Evolutionary conservation across 2,329 filamentous ascomycete genomes (phyloP).

Genomic region (Colletotrichum sp.): DNA sequence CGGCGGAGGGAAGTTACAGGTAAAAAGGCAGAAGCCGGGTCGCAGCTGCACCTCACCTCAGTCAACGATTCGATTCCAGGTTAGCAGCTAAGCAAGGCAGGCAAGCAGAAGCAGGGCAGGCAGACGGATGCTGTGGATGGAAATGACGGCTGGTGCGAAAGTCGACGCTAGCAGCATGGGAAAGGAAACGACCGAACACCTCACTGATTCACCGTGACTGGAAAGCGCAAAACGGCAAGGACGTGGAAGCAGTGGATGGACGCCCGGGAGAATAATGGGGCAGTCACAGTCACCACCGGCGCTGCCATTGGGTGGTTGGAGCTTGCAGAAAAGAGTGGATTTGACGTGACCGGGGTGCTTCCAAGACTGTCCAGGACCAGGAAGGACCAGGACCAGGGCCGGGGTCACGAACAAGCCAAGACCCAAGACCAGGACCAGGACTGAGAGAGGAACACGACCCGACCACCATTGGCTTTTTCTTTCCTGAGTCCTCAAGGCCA

Average conservation of each 20-base stretch:
- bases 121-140: not conserved
- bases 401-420: not conserved
- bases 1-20: conserved; percentile 9
- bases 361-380: not conserved
- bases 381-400: not conserved
- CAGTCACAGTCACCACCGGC: not conserved
- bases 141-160: not conserved
- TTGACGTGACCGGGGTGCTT: conserved; percentile 6
- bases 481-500: no score
- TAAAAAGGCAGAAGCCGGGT: conserved; percentile 4
- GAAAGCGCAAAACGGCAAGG: not conserved
- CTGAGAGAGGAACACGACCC: not conserved
- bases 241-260: not conserved
- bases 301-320: conserved; percentile 9
- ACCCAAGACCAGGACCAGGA: not conserved
- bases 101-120: not conserved
- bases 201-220: not conserved
- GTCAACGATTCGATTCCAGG: not conserved
- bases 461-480: not conserved
- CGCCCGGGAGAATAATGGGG: not conserved
- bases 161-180: not conserved
- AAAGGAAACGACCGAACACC: not conserved
- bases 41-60: not conserved
- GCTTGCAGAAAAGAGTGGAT: conserved; percentile 11
- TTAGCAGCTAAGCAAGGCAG: not conserved